Evolutionary conservation across 495 filamentous ascomycete genomes (phyloP).

Genomic region (Penicillium paradoxum): DNA sequence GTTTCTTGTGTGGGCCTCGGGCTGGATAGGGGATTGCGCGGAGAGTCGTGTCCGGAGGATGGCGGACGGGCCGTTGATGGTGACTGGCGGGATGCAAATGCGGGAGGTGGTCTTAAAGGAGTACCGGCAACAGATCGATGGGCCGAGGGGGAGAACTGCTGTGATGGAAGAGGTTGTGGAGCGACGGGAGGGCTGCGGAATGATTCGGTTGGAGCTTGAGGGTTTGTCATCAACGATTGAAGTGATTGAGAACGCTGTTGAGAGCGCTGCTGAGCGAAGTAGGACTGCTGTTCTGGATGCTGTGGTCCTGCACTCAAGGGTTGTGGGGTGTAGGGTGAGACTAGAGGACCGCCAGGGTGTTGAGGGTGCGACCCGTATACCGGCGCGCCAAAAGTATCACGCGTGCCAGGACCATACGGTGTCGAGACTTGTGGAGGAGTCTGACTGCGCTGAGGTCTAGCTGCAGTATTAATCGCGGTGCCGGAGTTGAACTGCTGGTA

Average conservation of each 20-base stretch:
- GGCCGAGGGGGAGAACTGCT: constrained; percentile 37
- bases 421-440: constrained; percentile 33
- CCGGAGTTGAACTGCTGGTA: constrained; percentile 41
- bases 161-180: constrained; percentile 33
- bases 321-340: constrained; percentile 35
- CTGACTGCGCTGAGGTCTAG: constrained; percentile 31
- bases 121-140: constrained; percentile 45
- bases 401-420: constrained; percentile 32
- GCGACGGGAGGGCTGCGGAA: constrained; percentile 36
- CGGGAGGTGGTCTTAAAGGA: constrained; percentile 43
- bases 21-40: constrained; percentile 34
- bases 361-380: constrained; percentile 30
- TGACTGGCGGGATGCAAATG: constrained; percentile 31
- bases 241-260: constrained; percentile 46
- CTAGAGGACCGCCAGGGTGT: constrained; percentile 24
- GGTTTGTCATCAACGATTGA: constrained; percentile 42
- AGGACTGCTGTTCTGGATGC: constrained; percentile 34
- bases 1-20: constrained; percentile 29
- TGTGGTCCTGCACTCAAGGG: constrained; percentile 25
- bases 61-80: constrained; percentile 31
- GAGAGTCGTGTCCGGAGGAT: constrained; percentile 33
- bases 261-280: constrained; percentile 41
- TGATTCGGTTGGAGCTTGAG: constrained; percentile 31
- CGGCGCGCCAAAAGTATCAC: constrained; percentile 35
- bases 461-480: constrained; percentile 29